Evolutionary conservation across 805 yeast species (phyloP), one percentile per base, ranked within the genome.

Genomic region (Hanseniaspora thailandica): DNA sequence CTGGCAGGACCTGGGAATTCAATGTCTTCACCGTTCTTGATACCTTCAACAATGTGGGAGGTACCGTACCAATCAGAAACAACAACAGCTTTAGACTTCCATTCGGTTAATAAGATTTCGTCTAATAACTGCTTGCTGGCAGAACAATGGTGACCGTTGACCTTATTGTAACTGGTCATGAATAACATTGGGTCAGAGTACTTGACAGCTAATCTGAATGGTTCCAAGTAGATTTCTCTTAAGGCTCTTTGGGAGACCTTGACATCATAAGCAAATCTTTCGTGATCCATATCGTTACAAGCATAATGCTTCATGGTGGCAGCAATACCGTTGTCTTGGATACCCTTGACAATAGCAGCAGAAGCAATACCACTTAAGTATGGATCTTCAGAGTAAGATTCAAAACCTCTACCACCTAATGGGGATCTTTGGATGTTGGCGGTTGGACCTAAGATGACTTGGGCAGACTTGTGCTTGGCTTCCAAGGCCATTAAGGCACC

Each of bases 11-110:
- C 86, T 1, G 86, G 86, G 82, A 78, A 78, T 63, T 81, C 86
- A 59, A 81, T 66, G 61, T 79, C 81, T 53, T 81, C 66, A 7
- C 85, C 84, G 34, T 77, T 76, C 39, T 72, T 70, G 45, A 80
- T 62, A 13, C 81, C 59, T 41, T 70, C 73, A 41, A 67, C 69
- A 35, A 67, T 66, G 15, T 80, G 70, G 62, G 75, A 78, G 9
- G 73, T 70, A 25, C 85, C 86, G 61, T 61, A 75, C 85, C 85
- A 80, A 64, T 80, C 86, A 28, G 81, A 75, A 79, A 81, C 77
- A 34, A 73, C 62, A 36, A 74, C 62, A 43, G 85, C 85, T 7
- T 74, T 67, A 66, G 71, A 80, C 5, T 69, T 67, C 82, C 82
- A 80, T 61, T 80, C 84, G 2, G 69, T 61, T 53, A 81, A 67